These are phyloP conservation scores for Umbelopsis vinacea DNA, from an alignment of 192 early-diverging fungal genomes.

Conservation along the genomic window DNA sequence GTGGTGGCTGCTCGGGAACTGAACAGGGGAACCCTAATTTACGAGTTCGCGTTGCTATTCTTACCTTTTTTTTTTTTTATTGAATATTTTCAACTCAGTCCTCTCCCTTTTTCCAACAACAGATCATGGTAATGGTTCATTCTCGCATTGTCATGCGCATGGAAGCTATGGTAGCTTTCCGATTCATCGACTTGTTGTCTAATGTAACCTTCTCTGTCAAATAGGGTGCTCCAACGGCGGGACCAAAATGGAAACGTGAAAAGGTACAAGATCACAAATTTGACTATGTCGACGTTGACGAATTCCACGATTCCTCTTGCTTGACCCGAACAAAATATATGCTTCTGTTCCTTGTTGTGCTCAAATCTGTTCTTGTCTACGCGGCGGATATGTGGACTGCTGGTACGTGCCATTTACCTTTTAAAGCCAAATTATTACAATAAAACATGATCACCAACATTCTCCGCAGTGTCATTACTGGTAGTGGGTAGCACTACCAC, in stretches of 20 bases:
- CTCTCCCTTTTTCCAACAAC: background rate
- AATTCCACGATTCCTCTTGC: slow-evolving; percentile 63
- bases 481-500: slow-evolving; percentile 29
- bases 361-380: slow-evolving; percentile 80
- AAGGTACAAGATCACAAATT: slow-evolving; percentile 86
- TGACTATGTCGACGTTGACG: slow-evolving; percentile 85
- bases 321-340: slow-evolving; percentile 54
- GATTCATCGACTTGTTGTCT: background rate
- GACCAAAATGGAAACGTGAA: slow-evolving; percentile 80
- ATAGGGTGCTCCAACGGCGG: slow-evolving; percentile 21
- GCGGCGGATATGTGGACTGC: slow-evolving; percentile 81
- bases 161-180: too few species aligned
- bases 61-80: background rate
- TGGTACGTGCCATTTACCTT: slow-evolving; percentile 33
- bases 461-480: slow-evolving; percentile 32
- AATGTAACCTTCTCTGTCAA: background rate
- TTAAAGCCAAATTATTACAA: slow-evolving; percentile 12
- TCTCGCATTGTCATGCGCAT: background rate
- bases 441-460: slow-evolving; percentile 2
- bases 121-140: background rate
- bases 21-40: slow-evolving; percentile 15
- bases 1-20: slow-evolving; percentile 14
- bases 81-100: background rate
- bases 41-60: background rate
- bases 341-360: slow-evolving; percentile 65